These are phyloP conservation scores for Cytidiella melzeri DNA, from an alignment of 768 basidiomycete genomes.

Conservation along the genomic window DNA sequence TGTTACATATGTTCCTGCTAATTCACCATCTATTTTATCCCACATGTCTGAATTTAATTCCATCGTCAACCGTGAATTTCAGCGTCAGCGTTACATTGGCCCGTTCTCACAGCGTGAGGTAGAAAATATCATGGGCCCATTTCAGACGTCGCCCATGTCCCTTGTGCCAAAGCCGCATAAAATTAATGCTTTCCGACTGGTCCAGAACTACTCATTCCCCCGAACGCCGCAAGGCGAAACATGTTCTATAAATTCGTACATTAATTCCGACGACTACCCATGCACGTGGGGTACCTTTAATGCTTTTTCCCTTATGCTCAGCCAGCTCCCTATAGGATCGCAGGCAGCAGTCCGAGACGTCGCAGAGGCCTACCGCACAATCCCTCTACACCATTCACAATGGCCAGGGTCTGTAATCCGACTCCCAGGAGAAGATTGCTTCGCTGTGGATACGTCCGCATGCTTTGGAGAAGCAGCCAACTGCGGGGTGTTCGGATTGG, in stretches of 20 bases:
- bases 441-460: conserved; percentile 3
- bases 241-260: conserved; percentile 24
- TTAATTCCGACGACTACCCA: conserved; percentile 29
- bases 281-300: conserved; percentile 41
- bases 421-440: neutral
- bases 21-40: conserved; percentile 23
- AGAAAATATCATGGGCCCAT: conserved; percentile 32
- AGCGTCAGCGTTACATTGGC: conserved; percentile 34
- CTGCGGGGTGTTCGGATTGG: conserved; percentile 4
- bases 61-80: conserved; percentile 29
- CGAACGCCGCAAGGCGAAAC: too few relatives aligned
- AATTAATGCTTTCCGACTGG: conserved; percentile 21
- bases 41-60: conserved; percentile 17
- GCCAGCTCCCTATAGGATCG: conserved; percentile 31
- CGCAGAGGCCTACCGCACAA: conserved; percentile 31
- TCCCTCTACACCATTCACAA: conserved; percentile 26
- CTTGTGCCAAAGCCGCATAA: conserved; percentile 32
- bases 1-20: conserved; percentile 26
- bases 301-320: conserved; percentile 25
- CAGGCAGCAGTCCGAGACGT: conserved; percentile 33
- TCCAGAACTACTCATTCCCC: conserved; percentile 28
- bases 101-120: conserved; percentile 29
- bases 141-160: conserved; percentile 38
- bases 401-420: conserved; percentile 30
- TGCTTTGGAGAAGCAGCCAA: conserved; percentile 6